Conservation (phyloP, 2,329 filamentous ascomycete genomes). For the Bertia moriformis region DNA sequence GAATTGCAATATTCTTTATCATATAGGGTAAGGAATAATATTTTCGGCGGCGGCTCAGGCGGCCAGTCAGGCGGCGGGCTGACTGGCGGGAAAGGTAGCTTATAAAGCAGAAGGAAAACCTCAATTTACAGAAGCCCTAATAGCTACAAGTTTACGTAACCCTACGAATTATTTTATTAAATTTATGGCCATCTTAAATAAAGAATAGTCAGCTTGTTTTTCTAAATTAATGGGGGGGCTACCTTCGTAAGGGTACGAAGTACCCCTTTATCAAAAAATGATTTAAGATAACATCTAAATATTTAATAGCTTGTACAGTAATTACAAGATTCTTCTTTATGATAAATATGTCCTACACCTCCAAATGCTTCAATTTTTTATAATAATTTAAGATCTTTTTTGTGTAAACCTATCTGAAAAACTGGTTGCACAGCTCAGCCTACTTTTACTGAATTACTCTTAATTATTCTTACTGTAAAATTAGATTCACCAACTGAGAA, state of each 20-base stretch:
- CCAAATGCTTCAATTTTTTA: constrained; percentile 2
- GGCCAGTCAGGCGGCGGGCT: no score
- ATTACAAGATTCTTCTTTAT: background rate
- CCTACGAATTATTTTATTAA: constrained; percentile 3
- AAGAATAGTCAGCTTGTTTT: constrained; percentile 3
- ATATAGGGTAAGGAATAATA: background rate
- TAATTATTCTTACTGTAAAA: constrained; percentile 3
- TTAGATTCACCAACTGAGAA: constrained; percentile 3
- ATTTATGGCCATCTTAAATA: constrained; percentile 2
- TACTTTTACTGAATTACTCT: constrained; percentile 3
- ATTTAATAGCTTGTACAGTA: constrained; percentile 1
- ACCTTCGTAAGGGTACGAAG: no score
- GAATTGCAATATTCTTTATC: background rate
- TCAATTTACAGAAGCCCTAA: constrained; percentile 1
- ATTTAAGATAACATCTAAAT: constrained; percentile 1
- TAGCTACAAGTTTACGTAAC: constrained; percentile 2
- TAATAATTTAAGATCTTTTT: constrained; percentile 1
- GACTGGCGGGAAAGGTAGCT: background rate
- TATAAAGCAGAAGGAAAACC: background rate
- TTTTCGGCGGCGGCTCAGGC: no score
- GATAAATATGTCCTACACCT: constrained; percentile 1
- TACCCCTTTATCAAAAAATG: constrained; percentile 1
- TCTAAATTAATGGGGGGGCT: constrained; percentile 2
- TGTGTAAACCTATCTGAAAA: constrained; percentile 3
- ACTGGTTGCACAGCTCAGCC: constrained; percentile 3